phyloP scores from a whole-genome alignment of 768 basidiomycete genomes.

The Goffeauzyma gilvescens region DNA sequence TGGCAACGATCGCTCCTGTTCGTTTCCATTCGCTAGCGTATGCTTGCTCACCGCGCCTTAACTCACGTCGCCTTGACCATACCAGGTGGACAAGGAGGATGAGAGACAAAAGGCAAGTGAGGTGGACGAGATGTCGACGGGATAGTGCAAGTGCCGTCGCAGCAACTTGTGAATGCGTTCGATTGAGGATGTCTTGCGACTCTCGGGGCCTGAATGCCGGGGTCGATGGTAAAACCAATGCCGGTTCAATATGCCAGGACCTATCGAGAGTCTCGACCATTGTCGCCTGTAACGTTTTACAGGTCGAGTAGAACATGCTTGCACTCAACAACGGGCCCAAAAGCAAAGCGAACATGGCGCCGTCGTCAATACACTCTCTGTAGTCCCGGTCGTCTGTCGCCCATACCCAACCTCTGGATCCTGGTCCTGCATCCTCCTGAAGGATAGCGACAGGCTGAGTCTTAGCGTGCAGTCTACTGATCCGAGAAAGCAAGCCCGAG shows the following conservation, averaged over 20 bases:
- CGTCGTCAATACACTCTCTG: slow-evolving; percentile 69
- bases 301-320: slow-evolving; percentile 43
- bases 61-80: slow-evolving; percentile 58
- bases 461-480: neutral
- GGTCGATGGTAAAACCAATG: slow-evolving; percentile 39
- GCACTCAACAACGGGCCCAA: slow-evolving; percentile 62
- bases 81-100: slow-evolving; percentile 61
- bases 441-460: neutral
- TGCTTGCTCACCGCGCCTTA: neutral
- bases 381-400: slow-evolving; percentile 28
- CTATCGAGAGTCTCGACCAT: no score
- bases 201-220: slow-evolving; percentile 29
- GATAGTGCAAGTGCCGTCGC: slow-evolving; percentile 38
- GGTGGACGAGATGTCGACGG: slow-evolving; percentile 56
- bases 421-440: slow-evolving; percentile 7
- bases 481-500: slow-evolving; percentile 4
- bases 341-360: slow-evolving; percentile 63
- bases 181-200: slow-evolving; percentile 33
- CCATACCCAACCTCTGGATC: slow-evolving; percentile 27
- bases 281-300: slow-evolving; percentile 14
- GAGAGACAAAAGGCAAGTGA: slow-evolving; percentile 60
- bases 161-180: slow-evolving; percentile 11
- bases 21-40: slow-evolving; percentile 23
- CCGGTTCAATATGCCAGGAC: slow-evolving; percentile 73
- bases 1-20: slow-evolving; percentile 20